Evolutionary conservation across 2,329 filamentous ascomycete genomes (phyloP), one percentile per base, ranked within the genome.

Genomic region (Ilyonectria destructans): DNA sequence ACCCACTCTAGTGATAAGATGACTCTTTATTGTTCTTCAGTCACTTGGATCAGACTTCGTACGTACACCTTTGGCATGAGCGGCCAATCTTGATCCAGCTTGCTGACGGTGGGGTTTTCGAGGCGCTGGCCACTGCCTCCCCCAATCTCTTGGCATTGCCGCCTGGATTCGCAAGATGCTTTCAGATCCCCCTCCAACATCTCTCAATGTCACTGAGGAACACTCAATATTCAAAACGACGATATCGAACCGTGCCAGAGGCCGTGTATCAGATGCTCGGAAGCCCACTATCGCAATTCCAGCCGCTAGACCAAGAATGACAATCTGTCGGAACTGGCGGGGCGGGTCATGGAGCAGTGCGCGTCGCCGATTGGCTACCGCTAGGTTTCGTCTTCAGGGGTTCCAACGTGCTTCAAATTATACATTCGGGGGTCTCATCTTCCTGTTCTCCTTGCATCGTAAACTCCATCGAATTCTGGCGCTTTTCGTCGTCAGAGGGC

Each of bases 331-430:
- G 60, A 51, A 58, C 43, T 17, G 33, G 60, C 52, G 60, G 60
- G 60, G 60, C 60, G 23, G 31, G 12, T 31, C 26, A 43, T 49
- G 26, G 17, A 12, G 13, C 33, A 23, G 7, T 29, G 45, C 60
- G 60, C 60, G 60, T 57, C 33, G 19, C 37, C 52, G 17, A 63
- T 63, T 63, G 60, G 60, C 60, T 31, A 12, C 37, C 12, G 21
- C 19, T 2, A 13, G 29, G 17, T 48, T 31, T 52, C 43, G 60
- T 51, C 43, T 57, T 63, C 60, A 63, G 60, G 60, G 60, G 60
- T 58, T 31, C 31, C 7, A 23, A 19, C 33, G 31, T 23, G 37
- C 54, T 46, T 43, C n/a, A 63, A 63, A 31, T 63, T 49, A 29
- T 46, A 45, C 55, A 54, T 54, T 54, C 43, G 56, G 46, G 46